Base-by-base conservation (phyloP, 1,139 yeast species). In the Kluyveromyces marxianus region DNA sequence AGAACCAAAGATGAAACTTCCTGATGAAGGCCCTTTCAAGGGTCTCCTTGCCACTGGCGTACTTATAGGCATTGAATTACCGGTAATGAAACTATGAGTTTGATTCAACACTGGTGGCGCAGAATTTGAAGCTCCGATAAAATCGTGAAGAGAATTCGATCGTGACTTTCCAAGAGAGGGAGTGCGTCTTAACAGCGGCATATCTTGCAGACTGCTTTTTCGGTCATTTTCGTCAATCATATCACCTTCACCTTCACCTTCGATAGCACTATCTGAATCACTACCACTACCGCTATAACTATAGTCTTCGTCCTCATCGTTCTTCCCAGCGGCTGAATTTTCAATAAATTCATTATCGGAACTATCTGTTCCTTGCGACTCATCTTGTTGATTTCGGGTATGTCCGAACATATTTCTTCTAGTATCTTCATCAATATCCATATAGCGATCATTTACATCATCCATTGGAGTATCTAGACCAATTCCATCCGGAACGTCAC, bases 321-420 rank as follows among this genome's bases (percentile, higher is more conserved):
- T 55, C 39, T 54, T 54, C 32, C 51, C 48, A 31, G 31, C 27
- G 25, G 32, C 25, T 5, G 60, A 54, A 41, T 56, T 49, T 43
- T 56, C 61, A 39, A 57, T 57, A 44, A 57, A 57, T 39, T 56
- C 56, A n/a, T 40, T 35, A 3, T 40, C 43, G 3, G 43, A 25
- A 24, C 33, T 25, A 70, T 79, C 45, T 65, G 72, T 63, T 66
- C 77, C 51, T 69, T 69, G 75, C 26, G 10, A 2, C 10, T 24
- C 44, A 4, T 8, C 28, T 21, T 29, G 30, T 25, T 4, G 39
- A 30, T 25, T 36, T 4, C 40, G 37, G 25, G 43, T 41, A n/a
- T 41, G 40, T 21, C 40, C 44, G 27, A 30, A 37, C 30, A 36
- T 27, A 25, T 36, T 36, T 26, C 39, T 26, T 36, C 38, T 44